Evolutionary conservation across 1,139 yeast species (phyloP), one percentile per base, ranked within the genome.

Genomic region (Candida buenavistaensis): DNA sequence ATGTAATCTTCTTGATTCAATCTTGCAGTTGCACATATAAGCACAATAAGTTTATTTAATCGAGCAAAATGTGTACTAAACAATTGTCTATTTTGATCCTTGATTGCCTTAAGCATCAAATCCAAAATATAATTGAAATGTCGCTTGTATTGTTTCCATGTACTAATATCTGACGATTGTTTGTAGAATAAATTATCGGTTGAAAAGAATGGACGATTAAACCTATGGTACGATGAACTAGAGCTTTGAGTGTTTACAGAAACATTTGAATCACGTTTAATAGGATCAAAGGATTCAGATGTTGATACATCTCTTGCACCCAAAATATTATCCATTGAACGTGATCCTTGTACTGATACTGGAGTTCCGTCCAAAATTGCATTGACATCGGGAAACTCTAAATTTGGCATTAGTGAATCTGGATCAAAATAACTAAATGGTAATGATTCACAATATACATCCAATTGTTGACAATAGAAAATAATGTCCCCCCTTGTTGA

Each of bases 391-490:
- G 73, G 72, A 7, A 63, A 37, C n/a, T 53, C 62, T 21, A 65
- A 46, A 20, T 52, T 51, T 21, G 49, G 52, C 24, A 44, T 41
- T n/a, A 27, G 11, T 9, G 47, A 36, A 17, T 51, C 54, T 3
- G 47, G 44, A 5, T 52, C 44, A 38, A 58, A 53, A 1, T 50
- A 45, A 3, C 55, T 41, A 38, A 76, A 55, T 0, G 90, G 89
- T 24, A 79, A 48, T 6, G 75, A 69, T 28, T 68, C 68, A 45
- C 86, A 77, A 46, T 74, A 78, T 1, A 81, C 61, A 45, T 80
- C 73, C 33, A 82, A 57, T 27, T 78, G 77, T 29, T 78, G 73
- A 46, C 80, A 78, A 54, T 75, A 80, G 54, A 69, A 83, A 3
- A 80, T 59, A 16, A 80, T 57, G 35, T 73, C 73, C n/a, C 80